phyloP scores from a whole-genome alignment of 495 filamentous ascomycete genomes.

The Xylaria nigripes region DNA sequence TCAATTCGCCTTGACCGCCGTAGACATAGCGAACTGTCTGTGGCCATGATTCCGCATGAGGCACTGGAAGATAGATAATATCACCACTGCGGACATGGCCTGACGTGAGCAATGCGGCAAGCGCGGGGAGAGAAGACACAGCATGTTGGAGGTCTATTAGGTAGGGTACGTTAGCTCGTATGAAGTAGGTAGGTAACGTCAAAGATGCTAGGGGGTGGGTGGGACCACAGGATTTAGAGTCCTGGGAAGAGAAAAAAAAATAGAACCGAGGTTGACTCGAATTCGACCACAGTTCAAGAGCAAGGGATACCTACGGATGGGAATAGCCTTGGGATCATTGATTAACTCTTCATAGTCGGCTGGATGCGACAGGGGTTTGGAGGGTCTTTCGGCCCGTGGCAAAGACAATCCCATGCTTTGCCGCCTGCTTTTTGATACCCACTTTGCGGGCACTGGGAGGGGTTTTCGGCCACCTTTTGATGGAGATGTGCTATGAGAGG shows the following conservation, averaged over 20 bases:
- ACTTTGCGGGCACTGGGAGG: constrained; percentile 6
- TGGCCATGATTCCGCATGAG: constrained; percentile 44
- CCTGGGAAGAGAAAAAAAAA: neutral
- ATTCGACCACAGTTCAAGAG: neutral
- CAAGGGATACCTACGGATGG: constrained; percentile 38
- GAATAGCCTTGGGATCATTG: constrained; percentile 31
- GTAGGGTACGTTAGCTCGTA: neutral
- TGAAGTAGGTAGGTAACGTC: neutral
- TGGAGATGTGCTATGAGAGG: neutral
- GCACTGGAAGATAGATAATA: constrained; percentile 47
- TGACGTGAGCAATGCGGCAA: constrained; percentile 44
- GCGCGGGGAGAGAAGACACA: constrained; percentile 39
- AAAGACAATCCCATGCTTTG: constrained; percentile 8
- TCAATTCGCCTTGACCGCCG: constrained; percentile 41
- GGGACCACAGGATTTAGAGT: neutral
- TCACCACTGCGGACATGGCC: constrained; percentile 43
- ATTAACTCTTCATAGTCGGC: constrained; percentile 17
- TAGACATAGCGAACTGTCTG: constrained; percentile 45
- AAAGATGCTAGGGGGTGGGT: too few species aligned
- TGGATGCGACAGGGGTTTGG: neutral
- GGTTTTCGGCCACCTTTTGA: constrained; percentile 1
- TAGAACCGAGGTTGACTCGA: neutral
- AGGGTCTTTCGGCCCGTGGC: neutral
- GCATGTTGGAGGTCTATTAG: constrained; percentile 43
- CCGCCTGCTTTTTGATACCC: constrained; percentile 14